These are phyloP conservation scores for Grigorovia jiainica DNA, from an alignment of 805 yeast species.

Conservation along the genomic window DNA sequence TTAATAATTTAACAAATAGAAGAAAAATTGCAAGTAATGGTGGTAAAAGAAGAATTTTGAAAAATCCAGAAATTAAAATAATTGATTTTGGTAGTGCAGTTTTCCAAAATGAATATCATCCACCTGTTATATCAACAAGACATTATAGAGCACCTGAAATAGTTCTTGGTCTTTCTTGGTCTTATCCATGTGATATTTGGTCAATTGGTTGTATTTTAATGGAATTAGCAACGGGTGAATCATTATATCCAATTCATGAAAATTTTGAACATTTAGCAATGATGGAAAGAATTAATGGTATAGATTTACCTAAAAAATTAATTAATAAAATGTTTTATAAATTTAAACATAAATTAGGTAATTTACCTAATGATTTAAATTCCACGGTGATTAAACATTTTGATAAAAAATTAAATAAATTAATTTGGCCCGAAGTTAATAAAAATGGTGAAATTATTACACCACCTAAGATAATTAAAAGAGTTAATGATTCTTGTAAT, in stretches of 20 bases:
- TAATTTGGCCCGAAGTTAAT: conserved; percentile 27
- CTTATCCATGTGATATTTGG: conserved; percentile 96
- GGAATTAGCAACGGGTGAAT: conserved; percentile 89
- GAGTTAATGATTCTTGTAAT: conserved; percentile 23
- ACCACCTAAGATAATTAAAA: conserved; percentile 22
- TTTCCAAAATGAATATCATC: conserved; percentile 88
- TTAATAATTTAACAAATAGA: conserved; percentile 20
- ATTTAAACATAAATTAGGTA: conserved; percentile 24
- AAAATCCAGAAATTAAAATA: conserved; percentile 73
- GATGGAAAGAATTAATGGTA: conserved; percentile 75
- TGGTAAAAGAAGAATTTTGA: conserved; percentile 34
- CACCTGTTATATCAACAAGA: conserved; percentile 84
- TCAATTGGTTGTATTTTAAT: conserved; percentile 88
- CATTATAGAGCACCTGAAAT: conserved; percentile 98
- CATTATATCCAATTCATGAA: conserved; percentile 89
- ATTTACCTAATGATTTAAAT: conserved; percentile 25
- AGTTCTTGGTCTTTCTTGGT: conserved; percentile 92
- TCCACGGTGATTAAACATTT: conserved; percentile 27
- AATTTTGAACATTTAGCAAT: conserved; percentile 89
- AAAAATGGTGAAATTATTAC: conserved; percentile 19
- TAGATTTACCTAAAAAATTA: conserved; percentile 34
- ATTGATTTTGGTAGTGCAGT: conserved; percentile 98
- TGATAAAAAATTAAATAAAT: conserved; percentile 12
- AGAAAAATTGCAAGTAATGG: conserved; percentile 25
- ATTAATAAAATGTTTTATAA: conserved; percentile 29